A percentile compares a stretch with the other conserved stretches of the same genome.
Conservation (phyloP, 345 rosid species). For the Isatis tinctoria region DNA sequence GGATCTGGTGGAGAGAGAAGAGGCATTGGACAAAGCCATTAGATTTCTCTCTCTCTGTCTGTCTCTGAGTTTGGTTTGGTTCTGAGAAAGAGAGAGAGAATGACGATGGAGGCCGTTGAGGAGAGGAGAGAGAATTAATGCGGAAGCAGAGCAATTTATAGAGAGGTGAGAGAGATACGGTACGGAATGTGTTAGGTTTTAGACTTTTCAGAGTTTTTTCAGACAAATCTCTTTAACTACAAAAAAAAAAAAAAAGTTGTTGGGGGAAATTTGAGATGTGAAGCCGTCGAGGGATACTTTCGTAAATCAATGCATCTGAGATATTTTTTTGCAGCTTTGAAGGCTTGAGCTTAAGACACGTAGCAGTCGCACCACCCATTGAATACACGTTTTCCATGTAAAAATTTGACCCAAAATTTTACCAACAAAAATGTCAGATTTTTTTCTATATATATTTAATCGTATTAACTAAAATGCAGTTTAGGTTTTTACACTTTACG, state of each 20-base stretch:
- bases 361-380: background rate
- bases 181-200: conserved; percentile 27
- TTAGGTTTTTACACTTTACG: background rate
- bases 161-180: conserved; percentile 14
- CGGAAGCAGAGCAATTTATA: conserved; percentile 13
- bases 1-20: conserved; percentile 40
- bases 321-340: background rate
- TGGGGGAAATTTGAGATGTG: conserved; percentile 1
- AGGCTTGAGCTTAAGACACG: background rate
- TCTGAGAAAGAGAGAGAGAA: conserved; percentile 1
- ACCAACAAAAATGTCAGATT: no score
- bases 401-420: no score
- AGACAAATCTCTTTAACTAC: background rate
- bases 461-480: background rate
- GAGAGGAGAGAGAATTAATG: conserved; percentile 19
- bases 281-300: conserved; percentile 12
- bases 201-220: conserved; percentile 7
- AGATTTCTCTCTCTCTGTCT: background rate
- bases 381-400: conserved; percentile 20
- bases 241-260: background rate
- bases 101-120: conserved; percentile 25
- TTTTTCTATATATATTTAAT: background rate
- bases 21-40: conserved; percentile 60
- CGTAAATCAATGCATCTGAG: background rate
- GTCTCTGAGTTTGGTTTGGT: background rate